A percentile compares a stretch with the other conserved stretches of the same genome.
These are phyloP conservation scores for Casuarina cunninghamiana DNA, from an alignment of 306 rosid species.

Conservation along the genomic window DNA sequence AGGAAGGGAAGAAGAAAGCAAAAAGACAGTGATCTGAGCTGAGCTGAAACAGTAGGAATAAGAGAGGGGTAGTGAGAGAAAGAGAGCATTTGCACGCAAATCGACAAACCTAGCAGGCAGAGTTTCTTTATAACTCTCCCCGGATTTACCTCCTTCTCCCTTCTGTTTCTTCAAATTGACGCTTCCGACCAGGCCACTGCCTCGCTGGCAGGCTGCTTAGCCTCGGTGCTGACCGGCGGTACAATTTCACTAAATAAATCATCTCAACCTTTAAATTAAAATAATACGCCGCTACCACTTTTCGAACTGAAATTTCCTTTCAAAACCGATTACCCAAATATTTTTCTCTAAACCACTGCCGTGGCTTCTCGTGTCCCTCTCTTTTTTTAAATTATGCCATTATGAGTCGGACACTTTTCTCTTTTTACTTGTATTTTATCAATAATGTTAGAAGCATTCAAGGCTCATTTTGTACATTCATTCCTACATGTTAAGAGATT, in stretches of 20 bases:
- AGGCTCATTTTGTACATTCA: too few relatives aligned
- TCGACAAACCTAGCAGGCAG: conserved; percentile 48
- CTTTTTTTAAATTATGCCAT: too few relatives aligned
- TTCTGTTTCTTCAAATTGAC: conserved; percentile 55
- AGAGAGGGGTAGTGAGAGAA: conserved; percentile 21
- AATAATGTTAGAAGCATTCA: too few relatives aligned
- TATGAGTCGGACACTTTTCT: too few relatives aligned
- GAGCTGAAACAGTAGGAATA: conserved; percentile 47
- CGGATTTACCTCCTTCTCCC: conserved; percentile 86
- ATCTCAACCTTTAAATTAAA: too few relatives aligned
- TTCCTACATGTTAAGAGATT: too few relatives aligned
- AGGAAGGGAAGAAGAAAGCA: conserved; percentile 12
- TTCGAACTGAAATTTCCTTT: too few relatives aligned
- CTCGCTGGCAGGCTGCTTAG: conserved; percentile 6
- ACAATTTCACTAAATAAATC: neutral
- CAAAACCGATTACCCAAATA: too few relatives aligned
- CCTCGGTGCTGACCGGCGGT: neutral
- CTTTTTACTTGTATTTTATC: too few relatives aligned
- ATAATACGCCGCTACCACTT: too few relatives aligned
- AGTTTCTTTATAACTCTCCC: conserved; percentile 42
- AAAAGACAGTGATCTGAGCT: conserved; percentile 47
- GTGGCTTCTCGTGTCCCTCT: too few relatives aligned
- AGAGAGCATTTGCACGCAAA: conserved; percentile 37
- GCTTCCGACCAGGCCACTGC: conserved; percentile 30
- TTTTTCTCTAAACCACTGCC: too few relatives aligned